Percentiles rank a stretch among this genome's conserved stretches.
These are phyloP conservation scores for Penicillium corylophilum DNA, from an alignment of 2,329 filamentous ascomycete genomes.

Conservation along the genomic window DNA sequence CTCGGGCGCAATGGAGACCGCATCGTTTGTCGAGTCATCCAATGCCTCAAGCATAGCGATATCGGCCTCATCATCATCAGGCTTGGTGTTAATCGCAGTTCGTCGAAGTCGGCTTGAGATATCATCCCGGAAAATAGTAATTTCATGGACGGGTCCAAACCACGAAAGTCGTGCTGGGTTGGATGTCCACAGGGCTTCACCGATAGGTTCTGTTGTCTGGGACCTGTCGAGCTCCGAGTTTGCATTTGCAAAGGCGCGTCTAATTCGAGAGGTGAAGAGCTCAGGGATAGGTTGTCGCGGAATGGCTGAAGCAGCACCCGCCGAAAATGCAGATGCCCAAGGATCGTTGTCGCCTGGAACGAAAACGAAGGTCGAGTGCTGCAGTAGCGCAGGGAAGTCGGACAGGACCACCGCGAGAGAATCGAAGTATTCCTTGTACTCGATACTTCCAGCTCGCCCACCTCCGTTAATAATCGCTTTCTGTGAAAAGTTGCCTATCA, in stretches of 20 bases:
- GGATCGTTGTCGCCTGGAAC: slow-evolving; percentile 96
- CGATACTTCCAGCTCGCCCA: slow-evolving; percentile 76
- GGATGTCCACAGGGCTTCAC: slow-evolving; percentile 80
- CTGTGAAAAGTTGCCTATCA: slow-evolving; percentile 79
- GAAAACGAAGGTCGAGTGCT: slow-evolving; percentile 81
- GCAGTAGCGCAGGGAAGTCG: slow-evolving; percentile 79
- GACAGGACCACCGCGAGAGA: slow-evolving; percentile 76
- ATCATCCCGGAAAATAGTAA: slow-evolving; percentile 85
- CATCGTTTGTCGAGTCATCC: slow-evolving; percentile 11
- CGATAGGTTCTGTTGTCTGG: slow-evolving; percentile 54
- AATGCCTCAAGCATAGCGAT: slow-evolving; percentile 29
- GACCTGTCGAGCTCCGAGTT: slow-evolving; percentile 65
- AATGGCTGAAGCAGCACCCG: slow-evolving; percentile 48
- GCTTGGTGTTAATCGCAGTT: slow-evolving; percentile 69
- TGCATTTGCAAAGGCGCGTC: slow-evolving; percentile 74
- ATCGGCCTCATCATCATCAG: slow-evolving; percentile 22
- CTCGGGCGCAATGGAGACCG: slow-evolving; percentile 34
- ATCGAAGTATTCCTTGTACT: slow-evolving; percentile 97
- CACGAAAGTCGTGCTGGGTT: slow-evolving; percentile 81
- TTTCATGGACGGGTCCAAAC: slow-evolving; percentile 84
- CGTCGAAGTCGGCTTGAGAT: slow-evolving; percentile 75
- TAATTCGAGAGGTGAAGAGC: slow-evolving; percentile 83
- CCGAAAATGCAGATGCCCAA: slow-evolving; percentile 81
- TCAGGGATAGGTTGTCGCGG: slow-evolving; percentile 66
- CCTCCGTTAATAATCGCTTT: slow-evolving; percentile 62